Conservation (phyloP, 2,329 filamentous ascomycete genomes). For the Neocucurbitaria cava region DNA sequence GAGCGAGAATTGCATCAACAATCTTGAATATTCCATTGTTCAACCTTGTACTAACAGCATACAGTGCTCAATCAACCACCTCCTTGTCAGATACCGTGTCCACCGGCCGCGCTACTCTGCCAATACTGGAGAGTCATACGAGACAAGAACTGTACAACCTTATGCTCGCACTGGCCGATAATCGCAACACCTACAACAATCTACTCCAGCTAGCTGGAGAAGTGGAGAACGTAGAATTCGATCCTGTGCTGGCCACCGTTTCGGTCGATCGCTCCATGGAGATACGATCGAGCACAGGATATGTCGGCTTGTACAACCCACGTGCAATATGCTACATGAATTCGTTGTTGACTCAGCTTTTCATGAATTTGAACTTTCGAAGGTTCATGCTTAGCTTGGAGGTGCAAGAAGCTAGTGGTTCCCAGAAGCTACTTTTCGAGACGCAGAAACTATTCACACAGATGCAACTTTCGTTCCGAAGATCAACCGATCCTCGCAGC, state of each 20-base stretch:
- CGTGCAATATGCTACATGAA: constrained; percentile 98
- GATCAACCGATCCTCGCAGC: constrained; percentile 73
- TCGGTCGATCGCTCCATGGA: constrained; percentile 68
- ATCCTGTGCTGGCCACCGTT: constrained; percentile 64
- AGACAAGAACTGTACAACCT: constrained; percentile 48
- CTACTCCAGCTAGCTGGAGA: constrained; percentile 37
- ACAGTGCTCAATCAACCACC: constrained; percentile 10
- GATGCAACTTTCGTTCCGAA: constrained; percentile 82
- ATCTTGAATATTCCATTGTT: neutral
- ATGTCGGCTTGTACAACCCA: constrained; percentile 88
- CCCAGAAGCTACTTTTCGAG: constrained; percentile 74
- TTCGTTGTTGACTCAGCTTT: constrained; percentile 90
- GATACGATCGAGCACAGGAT: constrained; percentile 79
- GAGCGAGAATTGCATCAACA: neutral
- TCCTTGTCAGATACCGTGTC: constrained; percentile 17
- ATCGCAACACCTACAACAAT: constrained; percentile 32
- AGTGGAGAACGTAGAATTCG: constrained; percentile 42
- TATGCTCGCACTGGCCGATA: constrained; percentile 42
- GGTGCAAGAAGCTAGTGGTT: constrained; percentile 61
- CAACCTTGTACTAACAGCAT: constrained; percentile 2
- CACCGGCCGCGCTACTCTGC: constrained; percentile 16
- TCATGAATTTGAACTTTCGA: constrained; percentile 91
- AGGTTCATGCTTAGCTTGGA: constrained; percentile 73
- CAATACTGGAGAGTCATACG: constrained; percentile 45
- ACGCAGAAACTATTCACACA: constrained; percentile 83